Conservation (phyloP, 2,329 filamentous ascomycete genomes). For the Penicillium sumatraense region DNA sequence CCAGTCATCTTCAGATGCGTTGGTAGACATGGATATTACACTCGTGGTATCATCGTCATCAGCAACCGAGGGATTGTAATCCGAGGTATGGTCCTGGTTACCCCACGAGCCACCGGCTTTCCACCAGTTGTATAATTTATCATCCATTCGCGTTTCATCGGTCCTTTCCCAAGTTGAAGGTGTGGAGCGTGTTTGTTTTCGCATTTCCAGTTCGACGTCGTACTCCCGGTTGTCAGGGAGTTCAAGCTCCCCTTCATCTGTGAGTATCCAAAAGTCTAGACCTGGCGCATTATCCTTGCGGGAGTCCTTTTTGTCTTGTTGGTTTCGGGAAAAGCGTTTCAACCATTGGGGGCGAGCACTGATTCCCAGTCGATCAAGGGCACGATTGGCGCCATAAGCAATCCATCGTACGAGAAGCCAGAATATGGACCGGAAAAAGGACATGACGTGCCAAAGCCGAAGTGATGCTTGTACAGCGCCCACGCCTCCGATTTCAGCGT, state of each 20-base stretch:
- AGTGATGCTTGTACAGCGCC: conserved; percentile 78
- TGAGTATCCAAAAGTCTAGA: conserved; percentile 59
- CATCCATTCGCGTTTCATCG: conserved; percentile 71
- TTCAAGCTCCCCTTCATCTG: conserved; percentile 57
- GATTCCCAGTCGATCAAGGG: conserved; percentile 65
- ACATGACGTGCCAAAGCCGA: conserved; percentile 73
- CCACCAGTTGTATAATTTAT: conserved; percentile 83
- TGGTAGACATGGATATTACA: conserved; percentile 69
- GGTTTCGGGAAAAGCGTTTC: conserved; percentile 38
- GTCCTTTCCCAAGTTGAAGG: conserved; percentile 46
- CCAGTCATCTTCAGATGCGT: conserved; percentile 54
- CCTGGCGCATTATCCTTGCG: conserved; percentile 23
- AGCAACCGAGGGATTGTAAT: conserved; percentile 65
- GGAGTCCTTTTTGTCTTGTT: conserved; percentile 21
- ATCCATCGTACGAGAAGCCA: conserved; percentile 65
- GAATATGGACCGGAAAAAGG: conserved; percentile 77
- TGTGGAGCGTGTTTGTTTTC: conserved; percentile 60
- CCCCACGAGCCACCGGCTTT: conserved; percentile 84
- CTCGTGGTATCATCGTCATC: conserved; percentile 78
- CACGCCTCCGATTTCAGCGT: conserved; percentile 63
- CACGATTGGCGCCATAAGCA: conserved; percentile 58
- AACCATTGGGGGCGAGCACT: conserved; percentile 68
- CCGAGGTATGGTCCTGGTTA: conserved; percentile 76
- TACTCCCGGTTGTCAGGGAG: conserved; percentile 67
- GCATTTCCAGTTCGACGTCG: conserved; percentile 81